These are phyloP conservation scores for Suhomyces tanzawaensis DNA, from an alignment of 805 yeast genomes.

Conservation along the genomic window DNA sequence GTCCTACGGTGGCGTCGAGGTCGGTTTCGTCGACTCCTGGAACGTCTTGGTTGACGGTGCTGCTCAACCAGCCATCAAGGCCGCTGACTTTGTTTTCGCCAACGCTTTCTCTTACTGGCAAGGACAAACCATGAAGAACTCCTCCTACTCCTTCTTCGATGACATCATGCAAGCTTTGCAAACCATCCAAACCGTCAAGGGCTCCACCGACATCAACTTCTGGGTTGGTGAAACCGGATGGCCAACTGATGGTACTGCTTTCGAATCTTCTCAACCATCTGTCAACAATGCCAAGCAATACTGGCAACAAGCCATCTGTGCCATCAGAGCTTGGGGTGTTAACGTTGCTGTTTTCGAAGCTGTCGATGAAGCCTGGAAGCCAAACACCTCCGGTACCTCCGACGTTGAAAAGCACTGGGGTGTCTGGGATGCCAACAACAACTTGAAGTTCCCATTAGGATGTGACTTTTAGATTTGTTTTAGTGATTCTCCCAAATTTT, in stretches of 20 bases:
- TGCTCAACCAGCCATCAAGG: constrained; percentile 66
- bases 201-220: constrained; percentile 79
- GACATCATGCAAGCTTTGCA: constrained; percentile 98
- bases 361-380: constrained; percentile 95
- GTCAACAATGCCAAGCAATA: constrained; percentile 69
- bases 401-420: constrained; percentile 97
- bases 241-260: constrained; percentile 85
- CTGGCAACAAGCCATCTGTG: constrained; percentile 91
- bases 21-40: constrained; percentile 97
- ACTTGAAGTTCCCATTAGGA: constrained; percentile 36
- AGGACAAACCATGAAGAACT: constrained; percentile 81
- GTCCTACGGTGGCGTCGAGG: constrained; percentile 67
- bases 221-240: constrained; percentile 99
- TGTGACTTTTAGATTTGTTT: no score
- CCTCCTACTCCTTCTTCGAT: constrained; percentile 90
- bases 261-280: constrained; percentile 64
- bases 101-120: constrained; percentile 99
- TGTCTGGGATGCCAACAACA: constrained; percentile 58
- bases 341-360: constrained; percentile 93
- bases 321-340: constrained; percentile 93
- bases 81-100: constrained; percentile 83
- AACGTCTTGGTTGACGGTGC: constrained; percentile 81
- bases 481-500: no score
- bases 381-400: constrained; percentile 78
- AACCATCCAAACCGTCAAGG: constrained; percentile 80